Evolutionary conservation across 169 alveolate genomes (phyloP).

Genomic region (Amoebophrya sp.): DNA sequence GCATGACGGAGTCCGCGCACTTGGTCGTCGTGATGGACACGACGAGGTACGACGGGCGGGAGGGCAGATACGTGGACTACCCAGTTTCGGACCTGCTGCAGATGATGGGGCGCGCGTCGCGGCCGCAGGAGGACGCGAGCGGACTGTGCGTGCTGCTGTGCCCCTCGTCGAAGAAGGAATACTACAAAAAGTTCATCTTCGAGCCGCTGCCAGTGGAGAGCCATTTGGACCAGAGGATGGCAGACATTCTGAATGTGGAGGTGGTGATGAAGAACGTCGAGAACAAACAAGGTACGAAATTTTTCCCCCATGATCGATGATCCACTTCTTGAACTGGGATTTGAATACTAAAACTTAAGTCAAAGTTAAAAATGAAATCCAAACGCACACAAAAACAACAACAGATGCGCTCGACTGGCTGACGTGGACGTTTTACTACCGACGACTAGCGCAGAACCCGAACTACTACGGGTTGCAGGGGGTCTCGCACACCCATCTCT

Average conservation of each 20-base stretch:
- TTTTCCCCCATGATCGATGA: too few species aligned
- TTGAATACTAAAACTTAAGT: too few species aligned
- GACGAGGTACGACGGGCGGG: constrained; percentile 42
- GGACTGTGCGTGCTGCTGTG: constrained; percentile 52
- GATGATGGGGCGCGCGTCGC: constrained; percentile 69
- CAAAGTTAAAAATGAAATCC: too few species aligned
- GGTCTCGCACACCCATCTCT: constrained; percentile 68
- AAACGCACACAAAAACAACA: neutral
- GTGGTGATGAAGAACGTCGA: constrained; percentile 88
- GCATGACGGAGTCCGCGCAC: constrained; percentile 55
- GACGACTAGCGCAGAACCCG: constrained; percentile 96
- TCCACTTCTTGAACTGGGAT: too few species aligned
- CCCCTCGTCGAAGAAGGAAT: constrained; percentile 82
- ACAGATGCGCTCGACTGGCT: constrained; percentile 95
- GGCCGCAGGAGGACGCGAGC: constrained; percentile 37
- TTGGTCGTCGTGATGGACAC: constrained; percentile 63
- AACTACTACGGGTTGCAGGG: constrained; percentile 93
- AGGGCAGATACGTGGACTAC: constrained; percentile 75
- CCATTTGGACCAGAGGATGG: constrained; percentile 76
- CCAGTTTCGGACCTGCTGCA: constrained; percentile 83
- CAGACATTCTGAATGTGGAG: constrained; percentile 92
- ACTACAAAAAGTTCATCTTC: constrained; percentile 84
- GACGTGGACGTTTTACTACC: constrained; percentile 97
- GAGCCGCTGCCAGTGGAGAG: constrained; percentile 98
- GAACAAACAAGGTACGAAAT: too few species aligned